Evolutionary conservation across 2,329 filamentous ascomycete species (phyloP), one percentile per base, ranked within the genome.

Genomic region (Chaetomiaceae sp.): DNA sequence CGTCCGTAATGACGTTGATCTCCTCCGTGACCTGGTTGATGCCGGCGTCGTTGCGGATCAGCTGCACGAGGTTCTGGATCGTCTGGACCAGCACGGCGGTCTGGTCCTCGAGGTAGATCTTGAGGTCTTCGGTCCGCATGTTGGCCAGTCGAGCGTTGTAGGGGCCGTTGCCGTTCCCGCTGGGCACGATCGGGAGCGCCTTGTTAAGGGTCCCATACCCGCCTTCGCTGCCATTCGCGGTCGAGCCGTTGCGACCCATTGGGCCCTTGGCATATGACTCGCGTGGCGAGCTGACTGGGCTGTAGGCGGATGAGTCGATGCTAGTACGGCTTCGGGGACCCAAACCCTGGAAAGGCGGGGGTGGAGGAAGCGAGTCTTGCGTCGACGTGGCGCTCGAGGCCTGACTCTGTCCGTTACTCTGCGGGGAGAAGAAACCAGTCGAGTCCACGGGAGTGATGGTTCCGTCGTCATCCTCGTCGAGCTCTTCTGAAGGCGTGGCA

Each of bases 51-150:
- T 75, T 73, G 44, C 85, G 83, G 51, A 89, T 83, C 24, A 79
- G 80, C 44, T 77, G 75, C 38, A 94, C 86, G 7, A 95, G 76
- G n/a, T 81, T 78, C 65, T 93, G 86, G 53, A 94, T 89, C 36
- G 81, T 86, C 55, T 88, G 81, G 20, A 93, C 83, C 49, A 95
- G 75, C 3, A 81, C 70, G 41, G 86, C 85, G 10, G 85, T 90
- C 63, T 93, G 86, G 60, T 90, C 86, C 60, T 93, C 86, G 29
- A 94, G 77, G 61, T 88, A 90, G 49, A 86, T 78, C 79, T 75
- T 77, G 45, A 79, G 65, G 50, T 79, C 76, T 53, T 77, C 73
- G 20, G 67, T 61, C 40, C 64, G 66, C n/a, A 61, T 63, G 53
- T 73, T 69, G 32, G 60, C 61, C 36, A 64, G 64, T 27, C 54